Evolutionary conservation across 1,139 yeast genomes (phyloP).

Genomic region (Lodderomyces metapsilosis): DNA sequence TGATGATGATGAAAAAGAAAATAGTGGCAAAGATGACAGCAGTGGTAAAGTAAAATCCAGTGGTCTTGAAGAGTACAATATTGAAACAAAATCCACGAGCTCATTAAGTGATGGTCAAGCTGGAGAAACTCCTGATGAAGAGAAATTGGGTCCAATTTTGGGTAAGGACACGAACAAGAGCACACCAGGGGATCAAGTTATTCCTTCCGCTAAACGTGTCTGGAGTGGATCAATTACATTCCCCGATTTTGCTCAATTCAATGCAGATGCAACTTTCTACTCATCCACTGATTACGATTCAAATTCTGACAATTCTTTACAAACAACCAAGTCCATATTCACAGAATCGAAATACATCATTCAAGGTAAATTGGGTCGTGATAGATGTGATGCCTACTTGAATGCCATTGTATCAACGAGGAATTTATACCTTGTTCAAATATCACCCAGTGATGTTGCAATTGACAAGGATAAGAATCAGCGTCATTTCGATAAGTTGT

Average conservation of each 20-base stretch:
- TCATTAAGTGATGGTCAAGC: constrained; percentile 4
- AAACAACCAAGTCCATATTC: constrained; percentile 31
- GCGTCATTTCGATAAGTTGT: constrained; percentile 44
- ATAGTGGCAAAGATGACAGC: neutral
- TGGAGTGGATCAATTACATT: constrained; percentile 62
- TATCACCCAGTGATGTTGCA: constrained; percentile 18
- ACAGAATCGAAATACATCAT: constrained; percentile 39
- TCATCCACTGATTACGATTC: constrained; percentile 29
- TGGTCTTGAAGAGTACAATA: neutral
- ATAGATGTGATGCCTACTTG: constrained; percentile 58
- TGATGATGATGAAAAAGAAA: constrained; percentile 4
- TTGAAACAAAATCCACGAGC: neutral
- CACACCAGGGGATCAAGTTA: neutral
- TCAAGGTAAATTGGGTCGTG: constrained; percentile 61
- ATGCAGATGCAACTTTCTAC: constrained; percentile 43
- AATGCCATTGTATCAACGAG: constrained; percentile 44
- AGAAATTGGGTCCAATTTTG: constrained; percentile 22
- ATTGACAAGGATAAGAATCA: constrained; percentile 1
- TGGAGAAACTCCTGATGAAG: constrained; percentile 17
- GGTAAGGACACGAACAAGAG: constrained; percentile 6
- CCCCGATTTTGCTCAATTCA: constrained; percentile 53
- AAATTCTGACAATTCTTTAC: constrained; percentile 25
- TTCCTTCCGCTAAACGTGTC: constrained; percentile 22
- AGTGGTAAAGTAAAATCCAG: neutral
- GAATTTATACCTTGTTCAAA: constrained; percentile 49